These are phyloP conservation scores for Coemansia sp. DNA, from an alignment of 192 early-diverging fungal species.

Conservation along the genomic window DNA sequence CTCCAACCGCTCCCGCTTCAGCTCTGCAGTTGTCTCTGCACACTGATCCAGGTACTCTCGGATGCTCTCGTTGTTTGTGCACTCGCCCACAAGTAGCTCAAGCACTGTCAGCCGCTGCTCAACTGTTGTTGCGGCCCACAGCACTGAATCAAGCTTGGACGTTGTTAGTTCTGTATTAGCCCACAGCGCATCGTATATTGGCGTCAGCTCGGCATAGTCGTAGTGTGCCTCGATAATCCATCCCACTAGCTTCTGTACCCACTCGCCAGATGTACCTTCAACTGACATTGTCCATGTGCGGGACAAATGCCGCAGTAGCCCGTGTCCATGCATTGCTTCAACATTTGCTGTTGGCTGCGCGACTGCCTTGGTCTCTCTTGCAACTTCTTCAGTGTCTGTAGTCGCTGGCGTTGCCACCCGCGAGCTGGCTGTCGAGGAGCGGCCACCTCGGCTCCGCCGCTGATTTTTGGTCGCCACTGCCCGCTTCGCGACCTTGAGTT, in stretches of 20 bases:
- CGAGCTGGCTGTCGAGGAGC: constrained; percentile 14
- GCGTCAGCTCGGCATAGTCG: constrained; percentile 30
- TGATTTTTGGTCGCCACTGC: neutral
- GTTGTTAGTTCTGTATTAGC: constrained; percentile 11
- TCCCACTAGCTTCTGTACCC: constrained; percentile 36
- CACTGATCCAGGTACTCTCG: constrained; percentile 74
- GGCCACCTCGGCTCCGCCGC: constrained; percentile 7
- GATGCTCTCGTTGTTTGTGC: constrained; percentile 55
- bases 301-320: constrained; percentile 32
- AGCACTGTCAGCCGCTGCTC: constrained; percentile 65
- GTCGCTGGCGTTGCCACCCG: constrained; percentile 13
- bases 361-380: neutral
- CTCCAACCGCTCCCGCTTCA: constrained; percentile 76
- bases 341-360: neutral
- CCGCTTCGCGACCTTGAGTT: neutral
- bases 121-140: constrained; percentile 20
- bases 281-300: constrained; percentile 23
- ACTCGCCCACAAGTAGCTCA: constrained; percentile 64
- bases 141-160: neutral
- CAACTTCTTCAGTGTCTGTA: constrained; percentile 1
- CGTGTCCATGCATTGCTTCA: constrained; percentile 11
- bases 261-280: constrained; percentile 12
- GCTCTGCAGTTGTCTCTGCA: constrained; percentile 65
- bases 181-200: constrained; percentile 45
- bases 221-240: constrained; percentile 42